Base-by-base conservation (phyloP, 2,329 filamentous ascomycete genomes). In the Cladosporium sp. region DNA sequence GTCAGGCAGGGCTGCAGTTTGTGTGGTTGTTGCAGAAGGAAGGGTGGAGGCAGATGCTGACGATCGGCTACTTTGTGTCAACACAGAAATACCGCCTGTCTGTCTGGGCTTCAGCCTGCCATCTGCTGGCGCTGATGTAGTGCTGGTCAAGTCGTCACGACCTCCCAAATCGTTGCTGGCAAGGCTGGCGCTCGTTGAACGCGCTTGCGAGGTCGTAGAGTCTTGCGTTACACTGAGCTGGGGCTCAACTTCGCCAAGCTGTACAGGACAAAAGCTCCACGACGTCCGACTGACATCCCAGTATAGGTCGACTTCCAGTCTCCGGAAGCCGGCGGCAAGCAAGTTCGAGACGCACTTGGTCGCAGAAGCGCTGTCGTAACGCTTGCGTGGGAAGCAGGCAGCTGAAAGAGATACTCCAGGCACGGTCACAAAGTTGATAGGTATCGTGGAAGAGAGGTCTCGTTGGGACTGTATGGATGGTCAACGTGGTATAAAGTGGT, bases 211-310 rank as follows among this genome's bases (percentile, higher is more conserved):
- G 11, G 64, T 59, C 18, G 61, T 53, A 40, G 65, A 49, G 3
- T 46, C 55, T 52, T 59, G 61, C 26, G 31, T 40, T 16, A 44
- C 2, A 23, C 49, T 65, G 16, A 59, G 33, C 8, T 60, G 55
- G 29, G 55, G 55, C n/a, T 58, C 37, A 3, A 53, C 57, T 71
- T 70, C 31, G 71, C 68, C 40, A 62, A 87, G 78, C 55, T 82
- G 75, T 2, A 85, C 85, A 0, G 88, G 88, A 72, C 88, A 90
- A 21, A 90, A 80, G 59, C 80, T 85, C 86, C 88, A 90, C 49
- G 80, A 72, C 35, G 76, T 76, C 31, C 82, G 80, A 33, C 77
- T 79, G 28, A 81, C 72, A 68, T 89, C 87, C 88, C 88, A 90
- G 71, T 88, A 90, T 14, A 89, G 70, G 73, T 90, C 88, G 31